phyloP scores from a whole-genome alignment of 1,284 basidiomycete genomes.

The Cutaneotrichosporon curvatum region DNA sequence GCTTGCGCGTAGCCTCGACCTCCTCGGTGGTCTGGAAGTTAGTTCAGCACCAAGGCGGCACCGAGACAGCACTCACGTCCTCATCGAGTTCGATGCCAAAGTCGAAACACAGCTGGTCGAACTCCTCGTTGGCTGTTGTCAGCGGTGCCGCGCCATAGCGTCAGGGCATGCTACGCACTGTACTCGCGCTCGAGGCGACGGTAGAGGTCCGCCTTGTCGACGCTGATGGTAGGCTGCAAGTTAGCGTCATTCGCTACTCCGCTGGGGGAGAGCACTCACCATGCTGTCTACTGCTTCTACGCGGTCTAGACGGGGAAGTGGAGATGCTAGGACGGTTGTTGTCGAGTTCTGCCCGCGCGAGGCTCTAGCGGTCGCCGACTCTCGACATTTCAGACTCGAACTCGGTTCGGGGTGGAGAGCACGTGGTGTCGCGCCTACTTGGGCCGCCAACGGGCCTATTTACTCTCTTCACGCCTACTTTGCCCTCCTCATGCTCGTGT shows the following conservation, averaged over 20 bases:
- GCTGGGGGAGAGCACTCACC: no score
- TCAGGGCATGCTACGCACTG: constrained; percentile 51
- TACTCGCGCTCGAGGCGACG: constrained; percentile 75
- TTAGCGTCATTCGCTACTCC: not conserved
- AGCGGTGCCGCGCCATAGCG: not conserved
- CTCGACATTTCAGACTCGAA: no score
- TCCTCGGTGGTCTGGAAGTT: constrained; percentile 71
- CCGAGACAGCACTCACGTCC: constrained; percentile 61
- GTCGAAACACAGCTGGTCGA: constrained; percentile 93
- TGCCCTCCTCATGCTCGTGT: no score
- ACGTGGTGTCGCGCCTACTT: no score
- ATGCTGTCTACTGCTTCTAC: not conserved
- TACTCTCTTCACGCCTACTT: no score
- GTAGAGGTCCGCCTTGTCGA: constrained; percentile 93
- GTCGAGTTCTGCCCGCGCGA: no score
- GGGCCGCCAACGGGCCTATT: no score
- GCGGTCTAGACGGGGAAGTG: no score
- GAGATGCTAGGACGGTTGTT: not conserved
- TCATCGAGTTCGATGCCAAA: constrained; percentile 97
- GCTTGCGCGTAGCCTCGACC: constrained; percentile 71
- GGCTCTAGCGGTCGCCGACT: no score
- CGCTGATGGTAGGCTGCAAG: constrained; percentile 74
- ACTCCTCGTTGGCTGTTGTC: constrained; percentile 75
- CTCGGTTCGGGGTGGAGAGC: no score
- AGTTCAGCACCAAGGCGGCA: not conserved